These are phyloP conservation scores for Tulasnella sp. DNA, from an alignment of 768 basidiomycete species.

Conservation along the genomic window DNA sequence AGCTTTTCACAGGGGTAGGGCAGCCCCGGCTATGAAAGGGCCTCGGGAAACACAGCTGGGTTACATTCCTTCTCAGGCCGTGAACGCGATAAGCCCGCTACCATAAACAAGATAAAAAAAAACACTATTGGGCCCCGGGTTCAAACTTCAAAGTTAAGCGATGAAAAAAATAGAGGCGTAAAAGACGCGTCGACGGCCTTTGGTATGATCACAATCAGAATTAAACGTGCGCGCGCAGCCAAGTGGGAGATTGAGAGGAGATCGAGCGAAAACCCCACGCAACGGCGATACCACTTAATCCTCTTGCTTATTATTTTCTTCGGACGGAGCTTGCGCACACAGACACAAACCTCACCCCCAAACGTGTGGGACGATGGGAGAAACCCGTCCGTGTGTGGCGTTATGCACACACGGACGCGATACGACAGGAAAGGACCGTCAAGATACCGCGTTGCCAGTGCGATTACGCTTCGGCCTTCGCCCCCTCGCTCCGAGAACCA, in stretches of 20 bases:
- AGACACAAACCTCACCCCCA: not conserved
- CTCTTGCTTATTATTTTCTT: not conserved
- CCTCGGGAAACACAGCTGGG: not conserved
- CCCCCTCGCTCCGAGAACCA: not conserved
- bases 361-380: not conserved
- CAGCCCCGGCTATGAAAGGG: not conserved
- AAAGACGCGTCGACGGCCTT: not conserved
- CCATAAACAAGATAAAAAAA: not conserved
- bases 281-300: not conserved
- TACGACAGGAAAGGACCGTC: not conserved
- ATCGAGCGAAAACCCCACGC: not conserved
- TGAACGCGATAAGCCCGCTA: not conserved
- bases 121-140: not conserved
- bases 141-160: not conserved
- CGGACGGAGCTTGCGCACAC: not conserved
- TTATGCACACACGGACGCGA: not conserved
- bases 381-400: slow-evolving; percentile 6
- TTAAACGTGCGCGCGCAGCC: slow-evolving; percentile 7
- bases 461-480: not conserved
- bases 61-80: not conserved
- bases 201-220: slow-evolving; percentile 5
- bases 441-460: slow-evolving; percentile 7
- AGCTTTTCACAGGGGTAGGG: not conserved
- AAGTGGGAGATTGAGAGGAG: slow-evolving; percentile 2
- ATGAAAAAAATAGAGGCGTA: not conserved